Percentiles rank a stretch among this genome's conserved stretches.
These are phyloP conservation scores for Zymoseptoria tritici DNA, from an alignment of 2,329 filamentous ascomycete species.

Conservation along the genomic window DNA sequence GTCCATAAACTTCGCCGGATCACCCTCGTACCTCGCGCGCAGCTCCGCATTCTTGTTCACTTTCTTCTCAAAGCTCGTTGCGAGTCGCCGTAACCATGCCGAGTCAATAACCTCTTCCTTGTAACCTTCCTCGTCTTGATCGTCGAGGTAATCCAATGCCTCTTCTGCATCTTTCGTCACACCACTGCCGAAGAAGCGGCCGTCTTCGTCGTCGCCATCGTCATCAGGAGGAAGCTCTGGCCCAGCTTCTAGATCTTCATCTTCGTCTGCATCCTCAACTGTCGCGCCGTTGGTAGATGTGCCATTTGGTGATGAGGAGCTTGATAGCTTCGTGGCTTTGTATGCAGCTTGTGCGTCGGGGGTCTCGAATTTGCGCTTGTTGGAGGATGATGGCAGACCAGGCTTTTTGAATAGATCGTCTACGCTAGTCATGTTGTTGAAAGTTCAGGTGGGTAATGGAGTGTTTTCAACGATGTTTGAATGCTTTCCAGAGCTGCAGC, in stretches of 20 bases:
- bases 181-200: constrained; percentile 90
- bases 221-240: constrained; percentile 39
- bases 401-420: constrained; percentile 58
- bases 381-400: constrained; percentile 31
- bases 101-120: constrained; percentile 70
- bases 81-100: constrained; percentile 74
- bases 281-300: constrained; percentile 39
- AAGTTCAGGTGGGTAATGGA: not conserved
- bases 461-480: not conserved
- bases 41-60: constrained; percentile 87
- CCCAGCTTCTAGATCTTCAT: constrained; percentile 39
- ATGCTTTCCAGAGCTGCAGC: not conserved
- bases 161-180: constrained; percentile 73
- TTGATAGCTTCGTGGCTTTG: constrained; percentile 51
- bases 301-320: constrained; percentile 41
- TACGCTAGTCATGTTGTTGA: constrained; percentile 47
- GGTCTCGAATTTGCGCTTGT: constrained; percentile 54
- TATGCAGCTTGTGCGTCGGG: constrained; percentile 50
- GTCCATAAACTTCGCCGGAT: constrained; percentile 74
- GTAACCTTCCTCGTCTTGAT: constrained; percentile 48
- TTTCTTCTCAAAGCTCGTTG: constrained; percentile 78
- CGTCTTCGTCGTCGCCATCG: constrained; percentile 65
- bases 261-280: constrained; percentile 49
- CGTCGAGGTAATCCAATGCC: constrained; percentile 81
- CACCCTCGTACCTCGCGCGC: constrained; percentile 72